A percentile compares a stretch with the other conserved stretches of the same genome.
Conservation (phyloP, 805 yeast species). For the Saturnispora galanensis region DNA sequence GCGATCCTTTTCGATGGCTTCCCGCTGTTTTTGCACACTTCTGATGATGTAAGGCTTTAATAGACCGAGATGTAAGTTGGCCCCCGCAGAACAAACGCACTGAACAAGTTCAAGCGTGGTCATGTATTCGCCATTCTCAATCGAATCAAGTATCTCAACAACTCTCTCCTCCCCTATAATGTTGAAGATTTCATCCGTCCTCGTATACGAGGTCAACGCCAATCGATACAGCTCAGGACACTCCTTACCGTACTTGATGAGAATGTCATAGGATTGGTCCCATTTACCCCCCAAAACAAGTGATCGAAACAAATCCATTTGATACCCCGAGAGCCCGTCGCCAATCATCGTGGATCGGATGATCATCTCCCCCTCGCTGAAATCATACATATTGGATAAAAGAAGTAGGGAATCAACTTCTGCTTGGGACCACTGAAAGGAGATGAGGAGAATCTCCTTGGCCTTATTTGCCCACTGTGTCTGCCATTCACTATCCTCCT, state of each 20-base stretch:
- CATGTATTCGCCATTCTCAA: constrained; percentile 44
- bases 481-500: constrained; percentile 26
- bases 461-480: constrained; percentile 63
- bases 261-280: constrained; percentile 43
- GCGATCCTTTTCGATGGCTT: constrained; percentile 59
- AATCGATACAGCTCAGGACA: constrained; percentile 58
- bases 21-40: constrained; percentile 46
- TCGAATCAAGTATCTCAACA: constrained; percentile 39
- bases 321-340: constrained; percentile 22
- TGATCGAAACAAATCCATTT: constrained; percentile 58
- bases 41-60: constrained; percentile 60
- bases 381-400: constrained; percentile 47
- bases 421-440: constrained; percentile 33
- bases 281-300: constrained; percentile 51
- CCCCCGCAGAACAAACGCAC: constrained; percentile 35
- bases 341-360: constrained; percentile 19
- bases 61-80: constrained; percentile 41
- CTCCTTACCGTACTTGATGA: constrained; percentile 48
- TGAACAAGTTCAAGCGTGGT: constrained; percentile 57
- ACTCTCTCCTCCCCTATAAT: constrained; percentile 44
- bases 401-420: constrained; percentile 48
- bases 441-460: constrained; percentile 34
- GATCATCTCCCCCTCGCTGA: constrained; percentile 38
- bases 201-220: constrained; percentile 54
- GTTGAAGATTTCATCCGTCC: constrained; percentile 41